Evolutionary conservation across 2,329 filamentous ascomycete species (phyloP).

Genomic region (Aspergillus hiratsukae): DNA sequence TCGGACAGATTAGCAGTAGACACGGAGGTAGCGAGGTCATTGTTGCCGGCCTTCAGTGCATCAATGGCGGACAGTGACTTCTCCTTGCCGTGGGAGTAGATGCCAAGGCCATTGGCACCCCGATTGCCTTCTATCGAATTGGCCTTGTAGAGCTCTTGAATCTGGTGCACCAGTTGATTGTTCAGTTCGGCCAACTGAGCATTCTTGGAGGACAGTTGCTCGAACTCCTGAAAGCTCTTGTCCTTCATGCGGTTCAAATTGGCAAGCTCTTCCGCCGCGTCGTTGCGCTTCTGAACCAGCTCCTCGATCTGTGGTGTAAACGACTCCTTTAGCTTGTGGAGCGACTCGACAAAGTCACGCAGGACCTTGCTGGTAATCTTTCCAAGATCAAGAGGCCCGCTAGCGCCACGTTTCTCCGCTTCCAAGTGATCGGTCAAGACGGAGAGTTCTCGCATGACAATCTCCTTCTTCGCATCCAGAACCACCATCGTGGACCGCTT

Average conservation of each 20-base stretch:
- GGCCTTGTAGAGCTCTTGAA: conserved; percentile 87
- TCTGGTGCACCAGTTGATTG: conserved; percentile 89
- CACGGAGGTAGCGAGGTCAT: conserved; percentile 54
- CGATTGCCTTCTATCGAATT: conserved; percentile 42
- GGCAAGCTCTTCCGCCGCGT: conserved; percentile 78
- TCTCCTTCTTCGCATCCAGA: conserved; percentile 88
- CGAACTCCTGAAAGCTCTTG: conserved; percentile 90
- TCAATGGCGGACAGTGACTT: conserved; percentile 45
- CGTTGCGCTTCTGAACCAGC: conserved; percentile 80
- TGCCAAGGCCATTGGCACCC: conserved; percentile 54
- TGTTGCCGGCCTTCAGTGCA: conserved; percentile 40
- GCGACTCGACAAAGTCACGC: conserved; percentile 57
- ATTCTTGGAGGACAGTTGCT: conserved; percentile 91
- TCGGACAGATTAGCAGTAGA: conserved; percentile 55
- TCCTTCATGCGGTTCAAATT: conserved; percentile 81
- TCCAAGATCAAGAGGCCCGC: conserved; percentile 71
- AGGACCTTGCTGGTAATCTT: conserved; percentile 62
- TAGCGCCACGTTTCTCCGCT: conserved; percentile 75
- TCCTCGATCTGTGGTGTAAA: conserved; percentile 74
- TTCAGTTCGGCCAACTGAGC: conserved; percentile 91
- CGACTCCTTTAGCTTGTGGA: conserved; percentile 73
- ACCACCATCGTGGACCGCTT: conserved; percentile 95
- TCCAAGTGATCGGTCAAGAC: conserved; percentile 85
- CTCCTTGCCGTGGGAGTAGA: conserved; percentile 55
- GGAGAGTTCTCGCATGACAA: conserved; percentile 88